Evolutionary conservation across 208 protist genomes (phyloP), one percentile per base, ranked within the genome.

Genomic region (Trypanosoma vivax): DNA sequence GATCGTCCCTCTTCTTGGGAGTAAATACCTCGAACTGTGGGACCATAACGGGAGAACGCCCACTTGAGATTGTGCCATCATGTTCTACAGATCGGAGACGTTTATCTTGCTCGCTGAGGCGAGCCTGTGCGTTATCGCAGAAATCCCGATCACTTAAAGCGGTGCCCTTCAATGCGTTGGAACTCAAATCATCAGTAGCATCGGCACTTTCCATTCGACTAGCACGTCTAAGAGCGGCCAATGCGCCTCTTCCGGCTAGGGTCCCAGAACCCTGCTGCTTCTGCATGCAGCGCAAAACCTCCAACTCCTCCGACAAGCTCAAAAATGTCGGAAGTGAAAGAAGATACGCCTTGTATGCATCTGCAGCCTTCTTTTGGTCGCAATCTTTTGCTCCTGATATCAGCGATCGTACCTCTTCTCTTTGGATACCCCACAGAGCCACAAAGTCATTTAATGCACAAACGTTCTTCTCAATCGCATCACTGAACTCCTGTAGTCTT

Each of bases 291-390:
- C 78, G 70, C 52, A 90, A 24, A 29, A 84, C 74, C 2, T 83
- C 73, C 50, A 90, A 21, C 58, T 90, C 82, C 27, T 88, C 79
- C 23, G 57, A 73, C 25, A 90, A 19, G n/a, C 51, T 67, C 1
- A 37, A 41, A 50, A 93, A 88, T 19, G 76, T 58, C 0, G 76
- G 73, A 53, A 93, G 63, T 11, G 74, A 75, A 54, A 80, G 71
- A 7, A 90, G 42, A 54, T 74, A 92, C n/a, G 16, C 38, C 21
- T 70, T 71, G 43, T 79, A 75, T 24, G 79, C 73, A 35, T 82
- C 62, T n/a, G 76, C 45, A 31, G 54, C 53, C 48, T 81, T 52
- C 65, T 70, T 65, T 16, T 70, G 45, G 25, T 58, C 42, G 42
- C 51, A 50, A 1, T 53, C 65, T 0, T 52, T 29, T 18, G 49